phyloP scores from a whole-genome alignment of 2,329 filamentous ascomycete species.

The Parafenestella ontariensis region DNA sequence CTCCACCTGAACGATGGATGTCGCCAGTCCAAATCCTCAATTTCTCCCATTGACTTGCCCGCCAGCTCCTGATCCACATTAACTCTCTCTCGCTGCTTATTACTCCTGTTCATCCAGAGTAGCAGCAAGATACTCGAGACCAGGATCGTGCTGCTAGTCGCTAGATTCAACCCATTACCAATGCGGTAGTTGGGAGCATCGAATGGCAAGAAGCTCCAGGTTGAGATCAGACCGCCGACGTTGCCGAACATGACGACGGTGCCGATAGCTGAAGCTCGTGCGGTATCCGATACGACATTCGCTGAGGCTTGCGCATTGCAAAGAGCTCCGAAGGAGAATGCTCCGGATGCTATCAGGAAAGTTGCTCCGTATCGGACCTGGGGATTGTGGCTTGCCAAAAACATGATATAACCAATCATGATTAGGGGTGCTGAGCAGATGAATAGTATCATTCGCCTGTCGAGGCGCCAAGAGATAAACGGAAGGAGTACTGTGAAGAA shows the following conservation, averaged over 20 bases:
- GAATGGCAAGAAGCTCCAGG: slow-evolving; percentile 69
- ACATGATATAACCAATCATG: slow-evolving; percentile 68
- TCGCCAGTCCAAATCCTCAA: slow-evolving; percentile 48
- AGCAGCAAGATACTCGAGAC: slow-evolving; percentile 59
- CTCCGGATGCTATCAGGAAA: slow-evolving; percentile 71
- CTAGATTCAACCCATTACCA: slow-evolving; percentile 74
- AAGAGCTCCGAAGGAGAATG: slow-evolving; percentile 69
- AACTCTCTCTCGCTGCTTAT: slow-evolving; percentile 62
- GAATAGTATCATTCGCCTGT: slow-evolving; percentile 67
- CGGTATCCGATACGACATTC: slow-evolving; percentile 75
- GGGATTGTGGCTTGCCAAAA: slow-evolving; percentile 61
- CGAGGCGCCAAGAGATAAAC: slow-evolving; percentile 66
- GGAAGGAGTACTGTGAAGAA: slow-evolving; percentile 71
- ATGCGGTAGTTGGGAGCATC: slow-evolving; percentile 73
- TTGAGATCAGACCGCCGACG: slow-evolving; percentile 71
- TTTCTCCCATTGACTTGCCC: slow-evolving; percentile 51
- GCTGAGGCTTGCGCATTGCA: slow-evolving; percentile 72
- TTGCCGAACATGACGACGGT: slow-evolving; percentile 76
- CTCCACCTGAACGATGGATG: slow-evolving; percentile 72
- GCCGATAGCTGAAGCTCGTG: slow-evolving; percentile 70
- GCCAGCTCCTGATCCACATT: slow-evolving; percentile 64
- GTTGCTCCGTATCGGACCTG: slow-evolving; percentile 72
- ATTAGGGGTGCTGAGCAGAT: slow-evolving; percentile 66
- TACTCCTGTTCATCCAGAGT: slow-evolving; percentile 69
- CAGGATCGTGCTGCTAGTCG: slow-evolving; percentile 64